A percentile compares a stretch with the other conserved stretches of the same genome.
phyloP scores from a whole-genome alignment of 345 rosid genomes.

The Mangifera indica region DNA sequence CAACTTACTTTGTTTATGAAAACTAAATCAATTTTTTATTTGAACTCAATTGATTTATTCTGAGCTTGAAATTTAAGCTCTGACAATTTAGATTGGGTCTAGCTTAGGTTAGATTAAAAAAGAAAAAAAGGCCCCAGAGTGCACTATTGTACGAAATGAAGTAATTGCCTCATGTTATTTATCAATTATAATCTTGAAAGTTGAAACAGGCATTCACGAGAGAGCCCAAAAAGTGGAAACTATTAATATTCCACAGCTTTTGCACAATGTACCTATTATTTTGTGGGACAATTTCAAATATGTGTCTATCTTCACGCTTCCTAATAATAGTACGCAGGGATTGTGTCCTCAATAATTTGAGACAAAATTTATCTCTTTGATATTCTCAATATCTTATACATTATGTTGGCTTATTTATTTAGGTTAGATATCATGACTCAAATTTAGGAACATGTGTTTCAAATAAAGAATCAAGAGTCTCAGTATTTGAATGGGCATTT shows the following conservation, averaged over 20 bases:
- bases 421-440: too few species aligned
- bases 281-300: conserved; percentile 8
- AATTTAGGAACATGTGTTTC: too few species aligned
- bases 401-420: background rate
- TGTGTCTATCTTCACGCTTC: background rate
- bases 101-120: too few species aligned
- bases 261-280: background rate
- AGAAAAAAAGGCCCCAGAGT: background rate
- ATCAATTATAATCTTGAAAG: background rate
- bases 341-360: background rate
- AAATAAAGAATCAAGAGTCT: too few species aligned
- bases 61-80: too few species aligned
- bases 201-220: conserved; percentile 17
- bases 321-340: background rate
- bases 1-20: too few species aligned
- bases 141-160: conserved; percentile 21
- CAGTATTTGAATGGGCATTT: too few species aligned
- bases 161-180: conserved; percentile 10
- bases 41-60: too few species aligned
- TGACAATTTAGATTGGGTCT: too few species aligned
- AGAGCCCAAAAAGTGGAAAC: conserved; percentile 1
- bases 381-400: background rate
- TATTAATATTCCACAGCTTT: background rate
- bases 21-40: too few species aligned
- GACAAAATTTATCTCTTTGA: background rate